phyloP scores from a whole-genome alignment of 1,284 basidiomycete genomes.

The Afroboletus lepidellus region DNA sequence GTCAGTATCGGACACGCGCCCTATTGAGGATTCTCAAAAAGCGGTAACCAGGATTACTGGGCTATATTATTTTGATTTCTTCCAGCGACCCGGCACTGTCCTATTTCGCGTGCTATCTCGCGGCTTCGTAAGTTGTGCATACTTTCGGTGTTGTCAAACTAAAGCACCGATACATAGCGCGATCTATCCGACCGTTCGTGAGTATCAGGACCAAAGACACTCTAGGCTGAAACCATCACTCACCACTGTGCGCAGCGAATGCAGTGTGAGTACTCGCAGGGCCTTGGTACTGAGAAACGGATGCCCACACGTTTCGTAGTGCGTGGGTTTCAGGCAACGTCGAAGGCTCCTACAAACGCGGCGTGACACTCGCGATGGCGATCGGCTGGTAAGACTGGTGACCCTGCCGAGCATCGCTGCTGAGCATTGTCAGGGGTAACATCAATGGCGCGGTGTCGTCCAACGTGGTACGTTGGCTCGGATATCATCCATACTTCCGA shows the following conservation, averaged over 20 bases:
- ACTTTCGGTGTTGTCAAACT: not conserved
- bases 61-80: slow-evolving; percentile 51
- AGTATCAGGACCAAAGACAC: slow-evolving; percentile 17
- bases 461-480: slow-evolving; percentile 39
- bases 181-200: slow-evolving; percentile 49
- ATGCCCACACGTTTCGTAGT: slow-evolving; percentile 22
- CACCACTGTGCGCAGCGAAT: slow-evolving; percentile 36
- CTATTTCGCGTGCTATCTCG: slow-evolving; percentile 48
- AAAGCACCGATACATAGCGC: slow-evolving; percentile 30
- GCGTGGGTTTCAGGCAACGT: slow-evolving; percentile 53
- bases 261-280: slow-evolving; percentile 40
- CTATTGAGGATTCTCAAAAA: slow-evolving; percentile 3
- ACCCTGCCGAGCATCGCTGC: not conserved
- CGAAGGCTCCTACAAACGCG: slow-evolving; percentile 45
- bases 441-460: slow-evolving; percentile 47
- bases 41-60: slow-evolving; percentile 37
- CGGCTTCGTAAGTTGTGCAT: slow-evolving; percentile 40
- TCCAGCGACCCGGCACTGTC: slow-evolving; percentile 44
- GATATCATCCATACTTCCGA: slow-evolving; percentile 20
- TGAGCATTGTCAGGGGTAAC: slow-evolving; percentile 36
- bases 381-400: slow-evolving; percentile 32
- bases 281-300: not conserved
- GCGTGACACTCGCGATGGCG: slow-evolving; percentile 40
- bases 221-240: slow-evolving; percentile 5
- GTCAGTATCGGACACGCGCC: slow-evolving; percentile 6